Base-by-base conservation (phyloP, 306 rosid genomes). In the Castanea mollissima region DNA sequence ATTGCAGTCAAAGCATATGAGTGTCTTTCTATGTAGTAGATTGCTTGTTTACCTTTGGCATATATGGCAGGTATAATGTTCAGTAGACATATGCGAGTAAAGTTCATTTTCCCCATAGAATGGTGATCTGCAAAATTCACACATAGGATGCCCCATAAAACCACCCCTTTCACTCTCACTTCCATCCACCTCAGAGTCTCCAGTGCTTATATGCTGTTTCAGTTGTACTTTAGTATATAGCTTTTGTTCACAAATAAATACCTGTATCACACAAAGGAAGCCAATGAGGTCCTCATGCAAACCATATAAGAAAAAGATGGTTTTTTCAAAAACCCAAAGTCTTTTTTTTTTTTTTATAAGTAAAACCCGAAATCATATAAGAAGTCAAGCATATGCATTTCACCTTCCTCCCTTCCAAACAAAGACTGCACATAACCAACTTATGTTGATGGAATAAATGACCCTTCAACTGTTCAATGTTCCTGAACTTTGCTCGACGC, bases 141-240 rank as follows among this genome's bases (percentile, higher is more conserved):
- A 95, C 91, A 76, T 71, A 71, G 99, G 99, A 85, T 95, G 99
- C 84, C 99, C 99, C 67, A 83, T 87, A 83, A 95, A 95, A 44
- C 99, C 98, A 63, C 99, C 99, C 87, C 99, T 93, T 60, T 93
- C 99, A 74, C 96, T 91, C 94, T 95, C 96, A 82, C 88, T 95
- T 82, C 99, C 99, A 81, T 95, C 99, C 83, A 93, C 98, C 89
- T 86, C 93, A 21, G 99, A 93, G 80, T 90, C 93, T 71, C 99
- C 99, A 5, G 96, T 88, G 85, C 63, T 84, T 74, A 83, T 88
- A 82, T 95, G 99, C 78, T 87, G 97, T 58, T 85, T 95, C 88
- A 95, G 78, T 76, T 95, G 98, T 55, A 92, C 82, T 82, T 90
- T 95, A 69, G 85, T 84, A 82, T 95, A 95, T 31, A 95, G 90